Evolutionary conservation across 2,329 filamentous ascomycete species (phyloP).

Genomic region (Leptographium galeiforme): DNA sequence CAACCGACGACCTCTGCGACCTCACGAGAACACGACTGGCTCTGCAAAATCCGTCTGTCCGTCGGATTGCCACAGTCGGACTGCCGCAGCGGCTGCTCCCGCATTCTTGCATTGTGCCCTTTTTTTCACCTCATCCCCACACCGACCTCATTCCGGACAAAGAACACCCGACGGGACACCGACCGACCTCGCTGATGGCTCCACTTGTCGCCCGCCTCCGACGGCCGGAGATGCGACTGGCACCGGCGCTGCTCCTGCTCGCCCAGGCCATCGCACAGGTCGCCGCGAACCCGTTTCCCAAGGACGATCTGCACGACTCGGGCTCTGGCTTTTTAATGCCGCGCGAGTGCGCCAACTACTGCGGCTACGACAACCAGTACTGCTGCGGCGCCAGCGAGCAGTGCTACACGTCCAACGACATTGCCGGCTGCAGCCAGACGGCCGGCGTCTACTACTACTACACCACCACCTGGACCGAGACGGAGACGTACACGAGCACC

Average conservation of each 20-base stretch:
- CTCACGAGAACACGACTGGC: background rate
- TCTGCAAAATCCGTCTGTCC: too few species aligned
- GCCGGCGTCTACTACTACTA: slow-evolving; percentile 21
- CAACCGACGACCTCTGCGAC: too few species aligned
- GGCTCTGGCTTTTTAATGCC: slow-evolving; percentile 38
- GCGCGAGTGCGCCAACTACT: slow-evolving; percentile 37
- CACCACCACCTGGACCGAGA: slow-evolving; percentile 49
- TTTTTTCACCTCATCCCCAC: too few species aligned
- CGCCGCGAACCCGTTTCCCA: slow-evolving; percentile 35
- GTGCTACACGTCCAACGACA: slow-evolving; percentile 37
- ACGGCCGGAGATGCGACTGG: too few species aligned
- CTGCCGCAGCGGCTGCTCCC: background rate
- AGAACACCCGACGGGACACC: too few species aligned
- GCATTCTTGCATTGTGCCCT: background rate
- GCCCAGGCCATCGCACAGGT: slow-evolving; percentile 10
- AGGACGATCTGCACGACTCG: slow-evolving; percentile 31
- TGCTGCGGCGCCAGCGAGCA: slow-evolving; percentile 36
- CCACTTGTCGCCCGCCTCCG: too few species aligned
- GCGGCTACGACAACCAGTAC: slow-evolving; percentile 40
- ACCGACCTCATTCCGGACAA: too few species aligned
- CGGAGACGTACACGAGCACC: slow-evolving; percentile 46
- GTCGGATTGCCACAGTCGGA: too few species aligned
- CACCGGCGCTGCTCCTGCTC: background rate
- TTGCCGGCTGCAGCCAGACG: slow-evolving; percentile 34
- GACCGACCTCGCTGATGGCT: too few species aligned